A percentile compares a stretch with the other conserved stretches of the same genome.
Conservation (phyloP, 2,329 filamentous ascomycete species). For the Trichoderma harzianum region DNA sequence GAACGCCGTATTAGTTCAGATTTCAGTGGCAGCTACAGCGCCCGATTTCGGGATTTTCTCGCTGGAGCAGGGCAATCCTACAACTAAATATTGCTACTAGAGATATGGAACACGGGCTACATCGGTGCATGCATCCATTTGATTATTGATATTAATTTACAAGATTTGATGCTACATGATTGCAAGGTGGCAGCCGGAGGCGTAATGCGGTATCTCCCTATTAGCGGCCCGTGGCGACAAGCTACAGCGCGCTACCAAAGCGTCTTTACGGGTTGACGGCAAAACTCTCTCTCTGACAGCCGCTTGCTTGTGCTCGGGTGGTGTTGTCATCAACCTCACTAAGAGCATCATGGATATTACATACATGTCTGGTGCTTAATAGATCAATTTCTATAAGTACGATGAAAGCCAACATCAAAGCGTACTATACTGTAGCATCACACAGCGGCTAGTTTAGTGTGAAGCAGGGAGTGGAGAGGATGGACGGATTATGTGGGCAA, state of each 20-base stretch:
- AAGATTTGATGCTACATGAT: not conserved
- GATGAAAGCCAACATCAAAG: not conserved
- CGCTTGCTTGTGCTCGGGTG: not conserved
- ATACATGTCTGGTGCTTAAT: too few species aligned
- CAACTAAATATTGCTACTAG: not conserved
- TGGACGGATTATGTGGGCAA: not conserved
- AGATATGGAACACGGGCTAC: not conserved
- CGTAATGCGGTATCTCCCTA: not conserved
- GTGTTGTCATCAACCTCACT: not conserved
- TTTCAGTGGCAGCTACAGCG: not conserved
- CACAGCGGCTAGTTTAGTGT: not conserved
- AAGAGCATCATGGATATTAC: not conserved
- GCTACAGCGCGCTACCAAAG: not conserved
- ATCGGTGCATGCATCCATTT: not conserved
- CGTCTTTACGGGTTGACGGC: not conserved
- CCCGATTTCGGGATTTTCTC: not conserved
- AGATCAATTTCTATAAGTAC: not conserved
- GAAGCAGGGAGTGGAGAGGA: not conserved
- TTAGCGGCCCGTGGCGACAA: constrained; percentile 2
- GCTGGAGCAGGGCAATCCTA: not conserved
- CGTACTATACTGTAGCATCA: not conserved
- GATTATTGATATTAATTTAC: not conserved
- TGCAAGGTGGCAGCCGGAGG: not conserved
- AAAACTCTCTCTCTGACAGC: not conserved
- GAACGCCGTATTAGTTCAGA: not conserved